A percentile compares a stretch with the other conserved stretches of the same genome.
phyloP scores from a whole-genome alignment of 495 filamentous ascomycete genomes.

The Hypoxylon cercidicola region DNA sequence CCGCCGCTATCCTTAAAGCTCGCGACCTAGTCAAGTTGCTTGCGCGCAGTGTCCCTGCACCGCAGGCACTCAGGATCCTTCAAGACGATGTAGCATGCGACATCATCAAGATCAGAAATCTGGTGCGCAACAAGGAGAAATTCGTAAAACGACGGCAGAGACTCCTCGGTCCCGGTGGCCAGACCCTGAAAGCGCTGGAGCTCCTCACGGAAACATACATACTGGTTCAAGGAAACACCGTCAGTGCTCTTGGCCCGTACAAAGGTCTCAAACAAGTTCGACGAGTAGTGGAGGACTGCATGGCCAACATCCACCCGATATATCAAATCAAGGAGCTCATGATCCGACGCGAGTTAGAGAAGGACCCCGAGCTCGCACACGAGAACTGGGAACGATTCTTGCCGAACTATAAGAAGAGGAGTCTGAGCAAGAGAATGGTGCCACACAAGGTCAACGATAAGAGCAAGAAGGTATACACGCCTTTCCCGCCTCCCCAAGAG shows the following conservation, averaged over 20 bases:
- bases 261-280: constrained; percentile 95
- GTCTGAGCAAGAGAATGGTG: constrained; percentile 80
- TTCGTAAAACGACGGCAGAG: constrained; percentile 96
- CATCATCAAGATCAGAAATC: constrained; percentile 89
- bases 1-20: constrained; percentile 92
- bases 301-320: constrained; percentile 89
- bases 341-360: constrained; percentile 98
- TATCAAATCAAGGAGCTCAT: constrained; percentile 98
- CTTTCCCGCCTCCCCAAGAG: constrained; percentile 67
- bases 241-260: constrained; percentile 87
- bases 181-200: constrained; percentile 91
- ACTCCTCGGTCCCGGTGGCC: constrained; percentile 73
- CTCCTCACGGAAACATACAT: constrained; percentile 95
- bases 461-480: constrained; percentile 91
- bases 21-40: constrained; percentile 94
- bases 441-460: constrained; percentile 93
- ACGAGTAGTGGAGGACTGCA: constrained; percentile 91
- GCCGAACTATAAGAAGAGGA: constrained; percentile 97
- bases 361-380: constrained; percentile 85
- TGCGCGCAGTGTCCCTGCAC: constrained; percentile 89
- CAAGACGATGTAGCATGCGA: constrained; percentile 91
- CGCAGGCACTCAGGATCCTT: constrained; percentile 92
- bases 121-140: constrained; percentile 93
- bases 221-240: constrained; percentile 96
- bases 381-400: constrained; percentile 97